Base-by-base conservation (phyloP, 805 yeast genomes). In the Kregervanrija fluxuum region DNA sequence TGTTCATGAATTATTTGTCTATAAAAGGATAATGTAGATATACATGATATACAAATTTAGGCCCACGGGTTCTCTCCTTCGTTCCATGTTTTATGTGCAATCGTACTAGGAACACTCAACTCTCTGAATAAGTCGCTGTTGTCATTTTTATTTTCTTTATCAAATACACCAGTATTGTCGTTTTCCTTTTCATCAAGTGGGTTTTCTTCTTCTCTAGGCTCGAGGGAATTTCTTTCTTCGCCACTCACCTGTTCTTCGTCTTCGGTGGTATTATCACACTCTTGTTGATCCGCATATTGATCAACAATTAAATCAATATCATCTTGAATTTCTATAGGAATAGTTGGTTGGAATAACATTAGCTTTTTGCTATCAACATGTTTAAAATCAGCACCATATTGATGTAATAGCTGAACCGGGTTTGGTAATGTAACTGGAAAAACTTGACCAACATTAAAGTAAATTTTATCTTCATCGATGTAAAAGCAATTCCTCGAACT, bases 321-420 rank as follows among this genome's bases (percentile, higher is more conserved):
- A 57, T 87, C 96, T 45, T 82, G 64, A 11, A 88, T 69, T 13
- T 77, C 79, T 15, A 79, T 64, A 0, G 95, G 91, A 39, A 89
- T 63, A 16, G 77, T 66, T 1, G 97, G 96, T 58, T 82, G 86
- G 55, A 71, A 82, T 43, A 73, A 66, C 45, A 69, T 67, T 14
- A 84, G 75, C 42, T 80, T 73, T 15, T 68, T 66, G 35, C 69
- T 69, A 43, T 77, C 71, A 1, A 76, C 62, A 2, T 87, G 85
- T 3, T 85, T 82, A 13, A 80, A 56, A 8, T 90, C 89, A 1
- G 86, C 77, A 2, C 96, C 95, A 70, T 87, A 91, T 37, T 74
- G 73, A 45, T 75, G 78, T 22, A 87, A 71, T 60, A 88, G 65
- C 61, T 91, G 96, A 2, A 77, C 66, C 9, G 78, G 55, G n/a